Conservation (phyloP, 2,329 filamentous ascomycete genomes). For the Neonectria faginata region DNA sequence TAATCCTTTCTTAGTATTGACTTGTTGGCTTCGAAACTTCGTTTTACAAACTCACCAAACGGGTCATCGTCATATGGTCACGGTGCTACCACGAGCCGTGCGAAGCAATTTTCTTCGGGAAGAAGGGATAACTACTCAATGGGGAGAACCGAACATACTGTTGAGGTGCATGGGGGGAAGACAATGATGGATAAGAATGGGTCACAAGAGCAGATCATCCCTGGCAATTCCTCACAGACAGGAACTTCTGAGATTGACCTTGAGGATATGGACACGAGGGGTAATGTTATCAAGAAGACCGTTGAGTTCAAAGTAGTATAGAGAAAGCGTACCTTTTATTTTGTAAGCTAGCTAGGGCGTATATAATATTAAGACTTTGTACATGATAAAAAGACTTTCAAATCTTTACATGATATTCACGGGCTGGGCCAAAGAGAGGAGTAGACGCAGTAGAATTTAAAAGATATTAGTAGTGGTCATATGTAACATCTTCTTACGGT, state of each 20-base stretch:
- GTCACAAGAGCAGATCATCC: constrained; percentile 34
- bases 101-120: not conserved
- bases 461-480: too few relatives aligned
- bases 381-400: too few relatives aligned
- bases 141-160: constrained; percentile 23
- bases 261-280: constrained; percentile 34
- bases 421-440: too few relatives aligned
- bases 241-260: constrained; percentile 25
- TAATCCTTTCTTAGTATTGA: constrained; percentile 41
- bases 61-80: constrained; percentile 9
- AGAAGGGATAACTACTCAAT: constrained; percentile 2
- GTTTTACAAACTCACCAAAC: constrained; percentile 28
- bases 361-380: not conserved
- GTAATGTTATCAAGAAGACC: constrained; percentile 35
- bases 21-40: constrained; percentile 49
- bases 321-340: not conserved
- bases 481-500: too few relatives aligned
- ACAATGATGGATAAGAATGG: constrained; percentile 27
- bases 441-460: too few relatives aligned
- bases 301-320: constrained; percentile 34
- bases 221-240: constrained; percentile 23
- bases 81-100: not conserved
- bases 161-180: constrained; percentile 19
- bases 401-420: too few relatives aligned
- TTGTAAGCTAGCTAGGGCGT: too few relatives aligned